These are phyloP conservation scores for Candida pseudocylindracea DNA, from an alignment of 1,139 yeast species.

Conservation along the genomic window DNA sequence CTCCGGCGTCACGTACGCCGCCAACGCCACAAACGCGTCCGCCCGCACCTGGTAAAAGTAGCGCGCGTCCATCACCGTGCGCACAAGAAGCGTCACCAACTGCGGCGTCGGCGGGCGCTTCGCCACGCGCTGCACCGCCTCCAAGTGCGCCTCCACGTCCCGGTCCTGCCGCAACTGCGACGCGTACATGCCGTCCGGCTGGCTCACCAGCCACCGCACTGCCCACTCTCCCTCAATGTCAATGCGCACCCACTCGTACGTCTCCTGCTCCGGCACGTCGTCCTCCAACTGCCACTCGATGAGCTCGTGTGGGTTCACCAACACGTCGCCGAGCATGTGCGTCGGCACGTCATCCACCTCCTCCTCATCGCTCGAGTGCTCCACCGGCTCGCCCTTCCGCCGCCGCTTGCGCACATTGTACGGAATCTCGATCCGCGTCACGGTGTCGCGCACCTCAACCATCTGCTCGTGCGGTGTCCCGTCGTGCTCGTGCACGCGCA, in stretches of 20 bases:
- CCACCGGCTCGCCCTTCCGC: constrained; percentile 12
- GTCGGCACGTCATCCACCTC: constrained; percentile 16
- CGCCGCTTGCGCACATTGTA: constrained; percentile 82
- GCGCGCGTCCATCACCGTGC: constrained; percentile 67
- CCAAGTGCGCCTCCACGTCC: constrained; percentile 89
- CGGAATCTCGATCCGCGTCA: constrained; percentile 78
- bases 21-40: constrained; percentile 70
- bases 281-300: constrained; percentile 50
- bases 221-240: constrained; percentile 98
- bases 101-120: constrained; percentile 30
- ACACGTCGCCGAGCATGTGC: constrained; percentile 62
- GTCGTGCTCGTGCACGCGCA: constrained; percentile 92
- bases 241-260: constrained; percentile 92
- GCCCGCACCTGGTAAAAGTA: constrained; percentile 79
- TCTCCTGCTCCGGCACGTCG: constrained; percentile 64
- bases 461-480: constrained; percentile 99
- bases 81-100: constrained; percentile 47
- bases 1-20: constrained; percentile 38
- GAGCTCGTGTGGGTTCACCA: constrained; percentile 36
- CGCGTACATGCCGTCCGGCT: constrained; percentile 89
- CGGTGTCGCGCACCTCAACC: constrained; percentile 69
- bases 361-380: constrained; percentile 17
- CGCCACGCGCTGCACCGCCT: constrained; percentile 58
- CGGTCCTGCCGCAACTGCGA: constrained; percentile 88
- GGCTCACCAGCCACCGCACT: constrained; percentile 56